Evolutionary conservation across 2,329 filamentous ascomycete species (phyloP), one percentile per base, ranked within the genome.

Genomic region (Botrytis squamosa): DNA sequence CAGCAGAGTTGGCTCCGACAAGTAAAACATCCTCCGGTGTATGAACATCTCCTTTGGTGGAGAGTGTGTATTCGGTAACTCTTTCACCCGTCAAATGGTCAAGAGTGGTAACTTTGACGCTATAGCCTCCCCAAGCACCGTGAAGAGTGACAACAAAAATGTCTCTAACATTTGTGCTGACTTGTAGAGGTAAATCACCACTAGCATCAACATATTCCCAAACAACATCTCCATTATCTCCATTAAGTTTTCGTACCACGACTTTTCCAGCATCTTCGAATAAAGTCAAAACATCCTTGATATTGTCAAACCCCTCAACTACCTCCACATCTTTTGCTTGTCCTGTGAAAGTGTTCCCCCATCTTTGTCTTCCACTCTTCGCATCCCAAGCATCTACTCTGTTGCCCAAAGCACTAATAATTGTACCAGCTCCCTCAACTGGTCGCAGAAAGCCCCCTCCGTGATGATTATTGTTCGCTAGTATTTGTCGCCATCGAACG

Each of bases 401-500:
- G 75, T 86, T 85, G 25, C 91, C 93, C 55, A 90, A 84, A 1
- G 92, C 94, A 77, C 92, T 92, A 55, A 94, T 88, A 29, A 98
- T 85, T 81, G 91, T 92, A 77, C 92, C 90, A 81, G 95, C 92
- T 74, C 91, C 92, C 77, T 94, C 90, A n/a, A 90, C 90, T n/a
- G 92, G 90, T 76, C 92, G 87, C 77, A 97, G 83, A 79, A 89
- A 85, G 75, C 78, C 74, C 46, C 75, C 79, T 78, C 40, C 70
- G 42, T 60, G 46, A 29, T 71, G 71, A 57, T 85, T 85, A 49
- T 83, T 78, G 66, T 85, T 85, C 46, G 85, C 84, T n/a, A 87
- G 84, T 64, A 97, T 82, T 80, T 98, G 95, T 72, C 96, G 89
- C 96, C 96, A 99, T 2, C 98, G 88, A 25, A 98, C 81, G 3